These are phyloP conservation scores for Sphaerulina vaccinii DNA, from an alignment of 2,329 filamentous ascomycete species.

Conservation along the genomic window DNA sequence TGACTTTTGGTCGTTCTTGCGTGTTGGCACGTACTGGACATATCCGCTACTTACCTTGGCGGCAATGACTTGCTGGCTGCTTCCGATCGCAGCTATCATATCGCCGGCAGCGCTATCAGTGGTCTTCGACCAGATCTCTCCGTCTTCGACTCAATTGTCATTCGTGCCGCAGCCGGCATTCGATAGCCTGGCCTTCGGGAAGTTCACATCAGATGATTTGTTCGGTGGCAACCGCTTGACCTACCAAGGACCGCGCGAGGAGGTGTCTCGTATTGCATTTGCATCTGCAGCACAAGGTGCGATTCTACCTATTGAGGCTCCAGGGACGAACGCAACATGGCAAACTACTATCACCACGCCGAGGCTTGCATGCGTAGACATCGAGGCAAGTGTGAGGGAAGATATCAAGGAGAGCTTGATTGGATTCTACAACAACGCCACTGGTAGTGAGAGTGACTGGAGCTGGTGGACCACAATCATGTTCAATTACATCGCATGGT, in stretches of 20 bases:
- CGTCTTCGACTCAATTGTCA: not conserved
- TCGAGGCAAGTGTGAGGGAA: not conserved
- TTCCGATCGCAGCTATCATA: constrained; percentile 17
- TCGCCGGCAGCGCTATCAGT: constrained; percentile 15
- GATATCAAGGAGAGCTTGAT: constrained; percentile 10
- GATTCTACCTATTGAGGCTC: constrained; percentile 15
- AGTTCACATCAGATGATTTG: not conserved
- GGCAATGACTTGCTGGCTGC: constrained; percentile 16
- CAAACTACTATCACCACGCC: constrained; percentile 4
- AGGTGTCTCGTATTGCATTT: constrained; percentile 7
- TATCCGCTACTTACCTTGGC: constrained; percentile 15
- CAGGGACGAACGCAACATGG: constrained; percentile 16
- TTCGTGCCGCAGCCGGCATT: constrained; percentile 14
- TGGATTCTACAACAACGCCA: not conserved
- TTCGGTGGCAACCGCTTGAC: not conserved
- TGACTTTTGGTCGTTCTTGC: constrained; percentile 9
- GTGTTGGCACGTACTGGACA: constrained; percentile 8
- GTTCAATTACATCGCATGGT: constrained; percentile 20
- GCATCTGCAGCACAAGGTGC: constrained; percentile 8
- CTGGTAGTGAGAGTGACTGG: not conserved
- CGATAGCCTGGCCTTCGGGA: constrained; percentile 8
- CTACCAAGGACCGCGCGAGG: constrained; percentile 1
- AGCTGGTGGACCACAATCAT: not conserved
- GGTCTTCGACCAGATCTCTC: constrained; percentile 11
- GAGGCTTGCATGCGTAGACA: constrained; percentile 8